These are phyloP conservation scores for Pholiota adiposa DNA, from an alignment of 1,284 basidiomycete species.

Conservation along the genomic window DNA sequence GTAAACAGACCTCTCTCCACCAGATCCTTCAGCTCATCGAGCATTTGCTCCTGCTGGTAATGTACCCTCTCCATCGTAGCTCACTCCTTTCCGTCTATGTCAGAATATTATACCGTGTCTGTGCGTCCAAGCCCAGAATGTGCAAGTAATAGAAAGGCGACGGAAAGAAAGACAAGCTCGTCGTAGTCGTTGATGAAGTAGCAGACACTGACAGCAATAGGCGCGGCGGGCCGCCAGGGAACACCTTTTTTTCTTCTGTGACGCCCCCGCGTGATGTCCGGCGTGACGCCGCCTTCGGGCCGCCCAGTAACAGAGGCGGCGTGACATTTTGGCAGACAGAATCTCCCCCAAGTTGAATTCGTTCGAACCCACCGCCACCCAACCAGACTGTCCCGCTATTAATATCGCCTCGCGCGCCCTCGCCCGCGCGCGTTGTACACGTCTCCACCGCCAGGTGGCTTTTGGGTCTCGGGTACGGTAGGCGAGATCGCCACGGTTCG, in stretches of 20 bases:
- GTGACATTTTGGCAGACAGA: neutral
- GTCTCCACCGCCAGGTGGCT: neutral
- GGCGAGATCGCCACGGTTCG: no score
- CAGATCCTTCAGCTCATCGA: slow-evolving; percentile 94
- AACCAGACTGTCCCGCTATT: neutral
- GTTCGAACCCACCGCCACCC: neutral
- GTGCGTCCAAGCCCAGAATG: no score
- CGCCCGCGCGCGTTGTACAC: neutral
- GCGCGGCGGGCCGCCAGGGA: no score
- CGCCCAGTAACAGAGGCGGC: neutral
- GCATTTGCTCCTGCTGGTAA: slow-evolving; percentile 94
- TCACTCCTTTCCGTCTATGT: neutral
- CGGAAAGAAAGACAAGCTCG: neutral
- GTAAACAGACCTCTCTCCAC: slow-evolving; percentile 89
- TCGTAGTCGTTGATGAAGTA: neutral
- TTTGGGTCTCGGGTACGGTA: neutral
- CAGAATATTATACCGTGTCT: no score
- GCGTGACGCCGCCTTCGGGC: neutral
- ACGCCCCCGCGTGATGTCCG: neutral
- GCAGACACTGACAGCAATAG: no score
- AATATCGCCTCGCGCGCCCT: neutral
- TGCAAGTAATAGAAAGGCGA: no score
- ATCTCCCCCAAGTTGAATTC: neutral
- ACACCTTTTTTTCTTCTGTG: no score
- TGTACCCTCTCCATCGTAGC: slow-evolving; percentile 88